A percentile compares a stretch with the other conserved stretches of the same genome.
These are phyloP conservation scores for Thalassiosira livingstoniorum DNA, from an alignment of 352 stramenopile genomes.

Conservation along the genomic window DNA sequence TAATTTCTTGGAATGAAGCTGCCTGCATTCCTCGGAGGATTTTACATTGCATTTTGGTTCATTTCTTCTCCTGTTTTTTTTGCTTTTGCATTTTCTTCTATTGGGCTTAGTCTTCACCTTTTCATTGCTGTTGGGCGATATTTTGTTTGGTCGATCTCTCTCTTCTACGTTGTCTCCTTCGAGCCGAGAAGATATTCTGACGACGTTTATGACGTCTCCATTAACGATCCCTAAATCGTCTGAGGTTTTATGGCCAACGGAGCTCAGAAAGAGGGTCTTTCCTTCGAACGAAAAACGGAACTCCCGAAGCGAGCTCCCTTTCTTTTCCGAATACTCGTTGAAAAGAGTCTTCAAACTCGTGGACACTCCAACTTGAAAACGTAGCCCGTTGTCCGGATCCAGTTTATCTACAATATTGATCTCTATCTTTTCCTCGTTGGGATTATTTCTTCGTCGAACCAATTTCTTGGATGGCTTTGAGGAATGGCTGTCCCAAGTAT, in stretches of 20 bases:
- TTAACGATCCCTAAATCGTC: constrained; percentile 21
- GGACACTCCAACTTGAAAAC: constrained; percentile 15
- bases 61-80: neutral
- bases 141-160: neutral
- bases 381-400: neutral
- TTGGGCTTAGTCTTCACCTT: neutral
- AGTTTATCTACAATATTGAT: constrained; percentile 17
- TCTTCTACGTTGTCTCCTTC: neutral
- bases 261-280: constrained; percentile 40
- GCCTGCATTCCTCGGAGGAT: constrained; percentile 10
- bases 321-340: constrained; percentile 36
- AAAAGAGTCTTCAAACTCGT: constrained; percentile 34
- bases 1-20: constrained; percentile 9
- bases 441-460: neutral
- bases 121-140: neutral
- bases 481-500: constrained; percentile 2
- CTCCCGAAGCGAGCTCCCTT: constrained; percentile 23
- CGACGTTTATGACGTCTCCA: constrained; percentile 28
- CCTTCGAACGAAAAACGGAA: constrained; percentile 32
- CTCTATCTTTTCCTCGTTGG: constrained; percentile 1
- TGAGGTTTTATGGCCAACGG: constrained; percentile 25
- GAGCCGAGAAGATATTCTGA: constrained; percentile 3
- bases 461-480: neutral
- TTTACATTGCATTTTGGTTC: neutral
- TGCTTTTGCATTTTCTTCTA: constrained; percentile 9